These are phyloP conservation scores for Agrostemma githago DNA, from an alignment of 148 eudicot species.

Conservation along the genomic window DNA sequence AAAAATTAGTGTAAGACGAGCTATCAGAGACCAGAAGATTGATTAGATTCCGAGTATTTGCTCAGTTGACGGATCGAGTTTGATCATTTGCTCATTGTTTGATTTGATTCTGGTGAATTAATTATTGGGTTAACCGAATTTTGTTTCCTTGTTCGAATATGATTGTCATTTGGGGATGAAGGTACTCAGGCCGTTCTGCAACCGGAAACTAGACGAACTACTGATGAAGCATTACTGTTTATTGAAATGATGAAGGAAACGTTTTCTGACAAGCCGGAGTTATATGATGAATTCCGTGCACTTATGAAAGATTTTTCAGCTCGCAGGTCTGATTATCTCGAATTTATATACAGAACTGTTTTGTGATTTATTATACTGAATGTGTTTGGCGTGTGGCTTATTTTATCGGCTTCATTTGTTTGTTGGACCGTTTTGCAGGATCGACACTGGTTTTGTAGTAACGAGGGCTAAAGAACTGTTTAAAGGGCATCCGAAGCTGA, in stretches of 20 bases:
- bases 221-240: slow-evolving; percentile 75
- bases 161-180: slow-evolving; percentile 25
- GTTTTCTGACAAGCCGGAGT: slow-evolving; percentile 77
- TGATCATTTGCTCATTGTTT: too few relatives aligned
- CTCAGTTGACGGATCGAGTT: too few relatives aligned
- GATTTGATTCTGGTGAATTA: neutral
- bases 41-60: too few relatives aligned
- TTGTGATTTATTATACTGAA: neutral
- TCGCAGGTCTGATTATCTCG: slow-evolving; percentile 46
- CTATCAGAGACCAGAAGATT: too few relatives aligned
- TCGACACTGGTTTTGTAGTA: slow-evolving; percentile 82
- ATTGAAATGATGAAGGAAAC: slow-evolving; percentile 86
- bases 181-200: slow-evolving; percentile 43
- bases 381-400: too few relatives aligned
- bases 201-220: slow-evolving; percentile 26
- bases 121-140: neutral
- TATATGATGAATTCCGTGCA: slow-evolving; percentile 83
- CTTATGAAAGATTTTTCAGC: slow-evolving; percentile 97
- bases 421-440: slow-evolving; percentile 37
- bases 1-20: too few relatives aligned
- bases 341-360: neutral
- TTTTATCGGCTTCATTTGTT: too few relatives aligned
- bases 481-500: slow-evolving; percentile 73
- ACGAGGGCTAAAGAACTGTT: slow-evolving; percentile 79
- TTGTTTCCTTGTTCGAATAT: neutral